These are phyloP conservation scores for Colletotrichum sp. DNA, from an alignment of 2,329 filamentous ascomycete genomes.

Conservation along the genomic window DNA sequence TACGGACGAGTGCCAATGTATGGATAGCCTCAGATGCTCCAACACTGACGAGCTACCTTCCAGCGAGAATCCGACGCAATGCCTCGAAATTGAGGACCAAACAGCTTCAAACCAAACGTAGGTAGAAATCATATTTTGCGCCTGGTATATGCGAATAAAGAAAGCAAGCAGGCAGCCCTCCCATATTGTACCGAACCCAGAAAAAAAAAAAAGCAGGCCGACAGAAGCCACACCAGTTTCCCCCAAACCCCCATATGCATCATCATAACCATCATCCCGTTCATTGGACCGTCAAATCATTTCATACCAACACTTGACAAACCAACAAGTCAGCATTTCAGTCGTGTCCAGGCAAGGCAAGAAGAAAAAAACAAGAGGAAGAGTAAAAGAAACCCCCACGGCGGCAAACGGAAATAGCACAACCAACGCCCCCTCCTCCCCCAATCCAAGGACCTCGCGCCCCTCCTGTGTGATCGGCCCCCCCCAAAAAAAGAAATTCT, in stretches of 20 bases:
- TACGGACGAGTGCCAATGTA: background rate
- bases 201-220: background rate
- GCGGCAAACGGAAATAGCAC: background rate
- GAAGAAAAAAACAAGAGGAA: background rate
- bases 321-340: background rate
- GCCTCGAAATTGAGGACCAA: too few species aligned
- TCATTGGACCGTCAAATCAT: background rate
- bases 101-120: background rate
- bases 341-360: background rate
- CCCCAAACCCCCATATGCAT: background rate
- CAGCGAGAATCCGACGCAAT: background rate
- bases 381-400: background rate
- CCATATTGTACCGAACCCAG: background rate
- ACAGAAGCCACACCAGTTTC: background rate
- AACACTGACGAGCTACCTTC: background rate
- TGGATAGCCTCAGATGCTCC: background rate
- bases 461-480: background rate
- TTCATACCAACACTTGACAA: background rate
- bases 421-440: background rate
- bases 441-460: background rate
- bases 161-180: background rate
- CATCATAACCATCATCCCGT: background rate
- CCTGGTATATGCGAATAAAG: background rate
- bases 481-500: background rate
- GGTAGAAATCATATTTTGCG: background rate